Evolutionary conservation across 768 basidiomycete genomes (phyloP).

Genomic region (Amanita rimosa): DNA sequence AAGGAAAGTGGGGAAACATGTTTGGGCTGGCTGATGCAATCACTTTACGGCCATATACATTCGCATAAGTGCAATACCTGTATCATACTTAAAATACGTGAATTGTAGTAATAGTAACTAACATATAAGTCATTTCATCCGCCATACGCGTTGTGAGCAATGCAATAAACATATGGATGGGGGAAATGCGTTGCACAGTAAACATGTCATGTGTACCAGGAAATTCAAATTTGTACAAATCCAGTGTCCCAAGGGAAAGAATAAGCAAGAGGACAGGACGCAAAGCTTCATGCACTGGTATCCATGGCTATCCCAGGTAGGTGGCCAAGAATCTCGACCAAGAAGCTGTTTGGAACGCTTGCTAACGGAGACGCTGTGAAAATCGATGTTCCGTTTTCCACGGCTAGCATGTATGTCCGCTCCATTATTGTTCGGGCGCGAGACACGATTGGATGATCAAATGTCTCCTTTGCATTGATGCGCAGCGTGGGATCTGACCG

Average conservation of each 20-base stretch:
- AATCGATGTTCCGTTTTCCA: constrained; percentile 23
- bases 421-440: constrained; percentile 61
- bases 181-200: neutral
- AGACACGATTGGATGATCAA: constrained; percentile 49
- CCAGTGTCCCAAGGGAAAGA: constrained; percentile 9
- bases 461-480: constrained; percentile 43
- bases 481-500: constrained; percentile 54
- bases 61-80: constrained; percentile 2
- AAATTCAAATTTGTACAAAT: constrained; percentile 3
- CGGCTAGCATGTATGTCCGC: constrained; percentile 23
- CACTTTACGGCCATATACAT: constrained; percentile 3
- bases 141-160: constrained; percentile 5
- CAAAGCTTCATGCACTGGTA: constrained; percentile 12
- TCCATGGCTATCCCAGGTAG: constrained; percentile 13
- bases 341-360: constrained; percentile 47
- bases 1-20: constrained; percentile 23
- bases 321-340: constrained; percentile 47
- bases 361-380: constrained; percentile 54
- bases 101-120: constrained; percentile 7
- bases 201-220: neutral
- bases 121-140: constrained; percentile 5
- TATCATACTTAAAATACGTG: constrained; percentile 6
- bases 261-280: constrained; percentile 13
- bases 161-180: constrained; percentile 1
- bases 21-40: constrained; percentile 11